Base-by-base conservation (phyloP, 1,284 basidiomycete genomes). In the Sanghuangporus baumii region DNA sequence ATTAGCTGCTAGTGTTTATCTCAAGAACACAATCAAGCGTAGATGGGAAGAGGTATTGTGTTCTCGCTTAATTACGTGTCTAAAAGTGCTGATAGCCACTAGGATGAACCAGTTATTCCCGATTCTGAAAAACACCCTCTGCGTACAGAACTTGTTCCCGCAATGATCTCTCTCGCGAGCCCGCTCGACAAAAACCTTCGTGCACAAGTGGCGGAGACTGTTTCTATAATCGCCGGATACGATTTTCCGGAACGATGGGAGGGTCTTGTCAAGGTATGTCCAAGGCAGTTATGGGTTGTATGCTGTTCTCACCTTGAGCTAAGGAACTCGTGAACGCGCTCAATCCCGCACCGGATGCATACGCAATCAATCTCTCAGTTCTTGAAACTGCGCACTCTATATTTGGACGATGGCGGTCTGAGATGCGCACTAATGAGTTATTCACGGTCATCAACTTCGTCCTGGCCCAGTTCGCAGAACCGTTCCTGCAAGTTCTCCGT, bases 341-440 rank as follows among this genome's bases (percentile, higher is more conserved):
- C 4, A 77, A 55, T 92, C 92, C 62, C 80, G 96, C 48, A 88
- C 91, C 12, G 75, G 81, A 8, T 82, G 87, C 18, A 87, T 98
- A 71, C 94, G 92, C 73, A 87, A 88, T 66, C 75, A 62, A 98
- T 73, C 81, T 95, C 43, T 93, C 91, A 60, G 91, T 99, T 7
- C 82, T 99, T 41, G 86, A 96, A 69, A 96, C 96, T 0, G 93
- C 94, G 0, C 96, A 98, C 74, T 95, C 94, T 47, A 98, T 99
- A 71, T 98, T 98, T 78, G 84, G 86, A 60, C 85, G 88, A 67
- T 99, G 96, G 96, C 86, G 96, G 60, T 86, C 93, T 4, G 91
- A 91, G 69, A 92, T 96, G 70, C 87, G 95, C 62, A 90, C 92
- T 6, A 89, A 99, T 76, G 75, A 81, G 48, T 86, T 99, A 57